A percentile compares a stretch with the other conserved stretches of the same genome.
Evolutionary conservation across 305 asterid species (phyloP).

Genomic region (Fraxinus ornus): DNA sequence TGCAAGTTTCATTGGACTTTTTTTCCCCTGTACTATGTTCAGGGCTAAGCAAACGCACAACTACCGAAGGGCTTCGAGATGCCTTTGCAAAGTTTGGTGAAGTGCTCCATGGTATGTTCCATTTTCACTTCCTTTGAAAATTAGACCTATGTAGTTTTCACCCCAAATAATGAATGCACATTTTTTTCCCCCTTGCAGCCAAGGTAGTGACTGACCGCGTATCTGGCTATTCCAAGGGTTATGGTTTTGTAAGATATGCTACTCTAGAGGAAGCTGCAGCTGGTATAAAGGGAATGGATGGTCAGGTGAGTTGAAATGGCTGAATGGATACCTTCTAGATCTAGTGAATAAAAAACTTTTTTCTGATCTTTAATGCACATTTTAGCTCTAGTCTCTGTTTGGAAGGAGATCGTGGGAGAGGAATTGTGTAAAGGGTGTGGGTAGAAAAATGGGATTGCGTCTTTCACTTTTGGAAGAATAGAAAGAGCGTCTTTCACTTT

Average conservation of each 20-base stretch:
- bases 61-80: constrained; percentile 42
- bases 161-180: background rate
- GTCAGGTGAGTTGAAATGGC: constrained; percentile 35
- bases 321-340: background rate
- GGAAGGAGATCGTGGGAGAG: background rate
- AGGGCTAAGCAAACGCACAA: constrained; percentile 65
- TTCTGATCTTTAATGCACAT: background rate
- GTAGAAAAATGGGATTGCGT: background rate
- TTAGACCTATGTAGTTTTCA: background rate
- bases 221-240: constrained; percentile 47
- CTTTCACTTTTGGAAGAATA: background rate
- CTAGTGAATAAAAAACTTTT: background rate
- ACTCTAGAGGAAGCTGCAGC: constrained; percentile 38
- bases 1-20: background rate
- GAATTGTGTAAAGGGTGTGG: background rate
- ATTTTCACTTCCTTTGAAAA: background rate
- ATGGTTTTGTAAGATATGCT: constrained; percentile 44
- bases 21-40: constrained; percentile 5
- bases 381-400: background rate
- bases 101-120: constrained; percentile 39
- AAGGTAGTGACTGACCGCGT: constrained; percentile 40
- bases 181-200: constrained; percentile 28
- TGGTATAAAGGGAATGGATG: constrained; percentile 47
- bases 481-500: background rate
- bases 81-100: constrained; percentile 55